Conservation (phyloP, 257 asterid genomes). For the Osmanthus fragrans region DNA sequence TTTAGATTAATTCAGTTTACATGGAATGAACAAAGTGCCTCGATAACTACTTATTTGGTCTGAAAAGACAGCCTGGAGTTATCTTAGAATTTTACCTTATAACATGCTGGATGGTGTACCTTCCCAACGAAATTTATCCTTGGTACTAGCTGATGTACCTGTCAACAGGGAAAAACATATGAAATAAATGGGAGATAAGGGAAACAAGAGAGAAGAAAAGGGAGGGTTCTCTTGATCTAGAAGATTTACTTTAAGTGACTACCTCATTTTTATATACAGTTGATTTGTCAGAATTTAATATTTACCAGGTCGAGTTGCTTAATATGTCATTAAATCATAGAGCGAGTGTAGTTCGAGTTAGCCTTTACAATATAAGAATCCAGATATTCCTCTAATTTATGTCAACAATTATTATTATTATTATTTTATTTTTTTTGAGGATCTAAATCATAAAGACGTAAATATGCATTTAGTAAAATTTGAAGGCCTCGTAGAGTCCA, state of each 20-base stretch:
- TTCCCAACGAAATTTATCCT: slow-evolving; percentile 33
- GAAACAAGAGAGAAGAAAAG: too few species aligned
- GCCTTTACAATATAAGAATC: neutral
- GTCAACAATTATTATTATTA: neutral
- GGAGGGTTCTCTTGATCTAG: too few species aligned
- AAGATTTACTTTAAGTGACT: neutral
- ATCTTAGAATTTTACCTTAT: slow-evolving; percentile 37
- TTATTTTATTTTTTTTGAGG: neutral
- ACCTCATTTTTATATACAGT: neutral
- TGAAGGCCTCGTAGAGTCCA: neutral
- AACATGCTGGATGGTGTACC: slow-evolving; percentile 45
- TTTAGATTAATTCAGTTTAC: slow-evolving; percentile 25
- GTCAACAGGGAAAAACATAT: neutral
- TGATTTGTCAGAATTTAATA: neutral
- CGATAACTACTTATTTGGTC: slow-evolving; percentile 28
- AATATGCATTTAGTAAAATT: neutral
- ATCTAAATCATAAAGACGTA: neutral
- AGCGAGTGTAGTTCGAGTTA: neutral
- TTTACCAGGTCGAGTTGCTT: neutral
- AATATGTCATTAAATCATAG: neutral
- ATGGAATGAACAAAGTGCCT: slow-evolving; percentile 35
- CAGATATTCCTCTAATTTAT: neutral
- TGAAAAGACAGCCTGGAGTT: slow-evolving; percentile 41
- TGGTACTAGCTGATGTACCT: slow-evolving; percentile 1
- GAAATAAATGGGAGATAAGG: neutral